Base-by-base conservation (phyloP, 495 filamentous ascomycete species). In the Lepidopterella palustris region DNA sequence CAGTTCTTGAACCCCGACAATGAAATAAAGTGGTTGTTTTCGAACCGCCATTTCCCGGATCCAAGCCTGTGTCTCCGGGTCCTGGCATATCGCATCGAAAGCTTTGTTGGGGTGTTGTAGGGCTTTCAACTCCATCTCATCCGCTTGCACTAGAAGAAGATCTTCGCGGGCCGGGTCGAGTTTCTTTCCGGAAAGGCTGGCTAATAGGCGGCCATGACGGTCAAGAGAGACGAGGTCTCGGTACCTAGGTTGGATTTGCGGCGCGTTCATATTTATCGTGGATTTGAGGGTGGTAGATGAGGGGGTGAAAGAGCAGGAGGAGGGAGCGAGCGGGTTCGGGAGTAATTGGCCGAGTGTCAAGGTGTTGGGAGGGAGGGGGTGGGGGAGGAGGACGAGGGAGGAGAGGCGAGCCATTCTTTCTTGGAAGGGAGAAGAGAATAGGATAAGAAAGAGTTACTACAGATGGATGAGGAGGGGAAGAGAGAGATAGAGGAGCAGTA, bases 281-380 rank as follows among this genome's bases (percentile, higher is more conserved):
- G 25, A 52, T 40, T 8, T 26, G 26, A 11, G 15, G n/a, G 23
- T 5, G 21, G 45, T 49, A 23, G 62, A 57, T 6, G 57, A 13
- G 32, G 27, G 39, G 52, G 35, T n/a, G 49, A 58, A 58, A n/a
- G 60, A 58, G 6, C 18, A 6, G 51, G 56, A 50, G 10, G 40
- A 50, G 2, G 62, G 62, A 32, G 55, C 29, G 18, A 59, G 42
- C 10, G 56, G 62, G 47, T 64, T 53, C 27, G 40, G 31, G 47
- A 64, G 57, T 13, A 64, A 45, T 53, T 64, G 62, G 50, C 57
- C 57, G 11, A 60, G 35, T 20, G n/a, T 13, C 35, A 64, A 24
- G 10, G 57, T 26, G 21, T 53, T 48, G 6, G 47, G 15, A 10
- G 62, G 31, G 31, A 64, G 52, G n/a, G 62, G 62, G 0, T 45